Evolutionary conservation across 2,329 filamentous ascomycete species (phyloP).

Genomic region (Myriosclerotinia scirpicola): DNA sequence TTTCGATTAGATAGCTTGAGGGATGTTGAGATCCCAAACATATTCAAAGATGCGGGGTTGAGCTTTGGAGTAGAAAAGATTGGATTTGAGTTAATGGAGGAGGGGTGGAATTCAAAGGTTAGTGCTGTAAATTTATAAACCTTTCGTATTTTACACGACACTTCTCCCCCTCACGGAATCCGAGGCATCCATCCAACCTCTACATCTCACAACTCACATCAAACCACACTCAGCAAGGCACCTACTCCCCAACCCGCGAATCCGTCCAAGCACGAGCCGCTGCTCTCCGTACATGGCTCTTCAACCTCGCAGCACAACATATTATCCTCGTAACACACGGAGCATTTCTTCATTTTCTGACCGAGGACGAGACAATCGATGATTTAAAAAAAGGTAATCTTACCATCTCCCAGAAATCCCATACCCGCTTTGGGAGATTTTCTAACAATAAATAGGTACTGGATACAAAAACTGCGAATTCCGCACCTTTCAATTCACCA

Average conservation of each 20-base stretch:
- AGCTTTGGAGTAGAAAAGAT: neutral
- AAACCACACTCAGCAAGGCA: neutral
- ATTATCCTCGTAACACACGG: neutral
- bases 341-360: neutral
- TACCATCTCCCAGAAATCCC: neutral
- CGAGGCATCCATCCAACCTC: neutral
- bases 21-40: neutral
- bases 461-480: neutral
- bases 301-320: neutral
- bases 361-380: neutral
- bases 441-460: neutral
- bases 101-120: neutral
- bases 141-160: too few species aligned
- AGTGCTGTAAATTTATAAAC: fast-evolving
- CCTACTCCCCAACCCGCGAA: neutral
- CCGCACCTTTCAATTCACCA: neutral
- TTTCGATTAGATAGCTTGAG: neutral
- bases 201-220: neutral
- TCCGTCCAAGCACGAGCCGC: neutral
- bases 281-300: neutral
- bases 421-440: neutral
- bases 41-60: neutral
- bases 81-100: neutral
- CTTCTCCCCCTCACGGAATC: neutral
- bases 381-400: neutral